Base-by-base conservation (phyloP, 805 yeast genomes). In the Diddensiella caesifluorescens region DNA sequence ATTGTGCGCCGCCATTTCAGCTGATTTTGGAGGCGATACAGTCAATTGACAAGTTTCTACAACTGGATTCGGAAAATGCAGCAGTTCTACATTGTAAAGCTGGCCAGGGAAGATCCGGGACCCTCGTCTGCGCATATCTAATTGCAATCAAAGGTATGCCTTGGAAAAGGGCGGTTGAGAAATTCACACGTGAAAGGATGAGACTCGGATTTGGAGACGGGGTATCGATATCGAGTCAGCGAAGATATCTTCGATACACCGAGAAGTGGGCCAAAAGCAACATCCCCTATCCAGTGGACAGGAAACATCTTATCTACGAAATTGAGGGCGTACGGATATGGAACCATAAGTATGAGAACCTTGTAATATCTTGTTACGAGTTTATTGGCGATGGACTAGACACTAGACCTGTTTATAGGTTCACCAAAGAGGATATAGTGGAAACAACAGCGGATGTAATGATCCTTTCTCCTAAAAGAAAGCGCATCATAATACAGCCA, bases 41-140 rank as follows among this genome's bases (percentile, higher is more conserved):
- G 12, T 70, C 69, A 1, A 72, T 88, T 5, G 61, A 68, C 31
- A 49, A 47, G 0, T 80, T 62, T 48, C 53, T 83, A 20, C 22
- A 26, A 2, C 30, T 32, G 12, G 50, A 59, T 16, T 51, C 62
- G 0, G 44, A 61, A 0, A 69, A 73, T 42, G 78, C 82, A 2
- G 88, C 84, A 0, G 70, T 84, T 0, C 60, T 90, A 5, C 97
- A 90, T 57, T 90, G 97, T 58, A 79, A 83, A 54, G 84, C 85
- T 49, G 97, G 97, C 0, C 88, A 87, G 61, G 97, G 97, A 0
- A 67, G 97, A 21, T 80, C 95, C 0, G 97, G 97, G 0, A 71
- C 88, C 1, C 62, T 86, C 1, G 74, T 75, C 4, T 76, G 84
- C 46, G 85, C 88, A 0, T 83, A 77, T 54, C 59, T 89, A 47